These are phyloP conservation scores for Pseudomonodictys pantanalensis DNA, from an alignment of 495 filamentous ascomycete genomes.

Conservation along the genomic window DNA sequence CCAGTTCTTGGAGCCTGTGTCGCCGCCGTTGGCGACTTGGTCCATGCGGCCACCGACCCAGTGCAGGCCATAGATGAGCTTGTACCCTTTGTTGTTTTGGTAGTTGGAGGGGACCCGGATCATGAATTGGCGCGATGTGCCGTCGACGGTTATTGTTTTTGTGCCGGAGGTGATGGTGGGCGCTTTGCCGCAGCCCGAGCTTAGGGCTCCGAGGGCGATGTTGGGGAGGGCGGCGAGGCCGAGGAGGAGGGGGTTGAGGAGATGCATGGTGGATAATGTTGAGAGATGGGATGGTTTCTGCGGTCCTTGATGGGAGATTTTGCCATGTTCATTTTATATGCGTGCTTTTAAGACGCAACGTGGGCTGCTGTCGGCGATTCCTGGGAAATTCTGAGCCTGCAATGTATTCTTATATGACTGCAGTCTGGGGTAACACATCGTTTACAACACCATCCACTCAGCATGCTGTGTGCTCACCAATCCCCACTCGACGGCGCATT, in stretches of 20 bases:
- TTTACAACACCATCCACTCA: too few species aligned
- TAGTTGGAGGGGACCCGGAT: slow-evolving; percentile 45
- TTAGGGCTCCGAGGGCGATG: neutral
- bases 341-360: too few species aligned
- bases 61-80: slow-evolving; percentile 46
- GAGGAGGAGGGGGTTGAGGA: neutral
- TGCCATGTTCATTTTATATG: too few species aligned
- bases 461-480: too few species aligned
- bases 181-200: slow-evolving; percentile 44
- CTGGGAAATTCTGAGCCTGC: too few species aligned
- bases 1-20: neutral
- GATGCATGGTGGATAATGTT: neutral
- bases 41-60: slow-evolving; percentile 43
- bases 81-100: slow-evolving; percentile 42
- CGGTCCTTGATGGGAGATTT: too few species aligned
- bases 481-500: too few species aligned
- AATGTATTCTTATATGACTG: too few species aligned
- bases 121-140: slow-evolving; percentile 35
- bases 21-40: slow-evolving; percentile 34
- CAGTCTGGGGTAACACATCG: too few species aligned
- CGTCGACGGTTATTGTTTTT: slow-evolving; percentile 33
- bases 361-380: too few species aligned
- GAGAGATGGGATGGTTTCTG: too few species aligned
- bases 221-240: neutral
- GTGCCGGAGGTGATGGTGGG: slow-evolving; percentile 39